phyloP scores from a whole-genome alignment of 2,329 filamentous ascomycete genomes.

The Rutstroemia sydowiana region DNA sequence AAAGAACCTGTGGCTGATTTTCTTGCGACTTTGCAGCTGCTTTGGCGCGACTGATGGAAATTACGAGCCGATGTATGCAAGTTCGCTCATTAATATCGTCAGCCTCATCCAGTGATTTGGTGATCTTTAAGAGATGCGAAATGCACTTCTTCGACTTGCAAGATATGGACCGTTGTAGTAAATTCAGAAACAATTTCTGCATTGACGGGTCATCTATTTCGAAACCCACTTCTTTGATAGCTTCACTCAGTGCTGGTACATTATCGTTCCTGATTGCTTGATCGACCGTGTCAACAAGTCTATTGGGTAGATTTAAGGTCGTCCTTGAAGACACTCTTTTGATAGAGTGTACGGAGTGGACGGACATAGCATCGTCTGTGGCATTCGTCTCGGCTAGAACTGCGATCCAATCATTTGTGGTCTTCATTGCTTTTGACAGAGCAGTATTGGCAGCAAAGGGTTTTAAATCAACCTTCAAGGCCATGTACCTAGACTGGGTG shows the following conservation, averaged over 20 bases:
- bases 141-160: constrained; percentile 63
- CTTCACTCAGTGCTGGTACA: constrained; percentile 44
- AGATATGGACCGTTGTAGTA: constrained; percentile 71
- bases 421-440: constrained; percentile 50
- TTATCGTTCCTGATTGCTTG: constrained; percentile 65
- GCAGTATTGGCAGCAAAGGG: constrained; percentile 74
- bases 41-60: constrained; percentile 75
- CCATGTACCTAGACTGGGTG: constrained; percentile 78
- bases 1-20: constrained; percentile 23
- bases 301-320: constrained; percentile 62
- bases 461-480: constrained; percentile 81
- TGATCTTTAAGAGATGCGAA: constrained; percentile 57
- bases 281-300: constrained; percentile 64
- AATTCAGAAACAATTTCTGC: constrained; percentile 67
- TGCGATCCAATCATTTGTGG: constrained; percentile 88
- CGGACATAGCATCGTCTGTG: constrained; percentile 67
- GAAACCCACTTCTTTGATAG: constrained; percentile 51
- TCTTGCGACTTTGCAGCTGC: constrained; percentile 37
- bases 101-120: constrained; percentile 70
- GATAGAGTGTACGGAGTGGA: constrained; percentile 61
- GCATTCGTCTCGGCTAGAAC: constrained; percentile 69
- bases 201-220: constrained; percentile 45
- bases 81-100: constrained; percentile 94
- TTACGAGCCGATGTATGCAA: constrained; percentile 85
- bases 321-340: constrained; percentile 70